Base-by-base conservation (phyloP, 208 protist genomes). In the Wallacemonas sp. region DNA sequence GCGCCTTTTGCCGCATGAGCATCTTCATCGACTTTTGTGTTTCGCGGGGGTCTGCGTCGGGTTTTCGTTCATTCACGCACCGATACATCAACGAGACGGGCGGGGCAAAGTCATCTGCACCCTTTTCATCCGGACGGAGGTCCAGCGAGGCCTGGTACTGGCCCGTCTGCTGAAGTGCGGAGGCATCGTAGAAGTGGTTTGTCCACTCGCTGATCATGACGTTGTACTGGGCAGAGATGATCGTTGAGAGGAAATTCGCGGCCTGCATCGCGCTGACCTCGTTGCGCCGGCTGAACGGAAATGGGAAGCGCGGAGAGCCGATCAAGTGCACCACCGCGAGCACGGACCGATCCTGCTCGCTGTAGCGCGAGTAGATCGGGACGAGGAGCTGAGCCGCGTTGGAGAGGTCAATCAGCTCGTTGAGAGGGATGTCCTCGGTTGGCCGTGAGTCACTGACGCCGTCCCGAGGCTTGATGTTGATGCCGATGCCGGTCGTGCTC, bases 181-280 rank as follows among this genome's bases (percentile, higher is more conserved):
- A 81, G 1, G 83, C 79, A 66, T 94, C 76, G 70, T 90, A 96
- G 65, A 94, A 90, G 61, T 79, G 90, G 62, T 94, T 94, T 1
- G 80, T 73, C 88, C 90, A 96, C 72, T 96, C 90, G 8, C 72
- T 70, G 21, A 86, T 83, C 90, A 96, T 94, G 17, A 75, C 70
- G 23, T 92, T 81, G 65, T 90, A 80, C 78, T 96, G 82, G 5
- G 85, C 80, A n/a, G 87, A 91, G 41, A 96, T 43, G 55, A 93
- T 82, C 11, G 70, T 80, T 26, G 90, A 90, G n/a, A 94, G 72
- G 49, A 87, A 85, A 30, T 52, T 71, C 8, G 90, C 81, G 16
- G 82, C 86, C 30, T 93, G 86, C 57, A 88, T 78, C 24, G 78
- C 68, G 11, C 76, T 74, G 60, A 90, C 84, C 66, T 96, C 90